Base-by-base conservation (phyloP, 208 protist species). In the Leishmania lainsoni region DNA sequence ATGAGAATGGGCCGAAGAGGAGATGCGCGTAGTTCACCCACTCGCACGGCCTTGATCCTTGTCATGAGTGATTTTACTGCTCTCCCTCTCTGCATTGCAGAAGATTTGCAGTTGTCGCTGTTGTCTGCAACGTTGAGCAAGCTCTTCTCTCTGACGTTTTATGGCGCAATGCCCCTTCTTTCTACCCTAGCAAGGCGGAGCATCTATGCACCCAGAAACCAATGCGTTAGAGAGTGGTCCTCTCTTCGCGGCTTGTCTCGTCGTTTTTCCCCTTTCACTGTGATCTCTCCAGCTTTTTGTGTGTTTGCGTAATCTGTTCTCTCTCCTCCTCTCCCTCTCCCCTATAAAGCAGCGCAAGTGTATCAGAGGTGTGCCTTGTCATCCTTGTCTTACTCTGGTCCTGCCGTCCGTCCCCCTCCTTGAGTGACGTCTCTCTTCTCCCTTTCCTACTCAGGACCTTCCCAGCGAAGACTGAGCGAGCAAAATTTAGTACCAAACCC, bases 301-400 rank as follows among this genome's bases (percentile, higher is more conserved):
- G 2, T 51, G 5, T 71, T 71, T 22, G 39, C 69, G 16, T 73
- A 45, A 73, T 32, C 17, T 10, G 14, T 75, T 29, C 22, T 16
- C 9, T 75, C 75, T 84, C 58, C 61, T 70, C 56, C 75, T 52
- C 6, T 29, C 22, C 49, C 45, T 51, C 48, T 59, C 20, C 35
- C 48, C 14, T 20, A 42, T 22, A 71, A 71, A 45, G 52, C 26
- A 32, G 22, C 45, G 69, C 45, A 52, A 42, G 20, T 73, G 45
- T 48, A 12, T 5, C 69, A 73, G 45, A 8, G 45, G 22, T 51
- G 39, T n/a, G n/a, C 17, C 39, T 73, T 73, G 22, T 39, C 51
- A 54, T 76, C 75, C 72, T 49, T 80, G 14, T 79, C 61, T 75
- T 49, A 51, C 52, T 77, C 48, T 78, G n/a, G 42, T 39, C 35